These are phyloP conservation scores for Nemophila menziesii DNA, from an alignment of 257 asterid genomes.

Conservation along the genomic window DNA sequence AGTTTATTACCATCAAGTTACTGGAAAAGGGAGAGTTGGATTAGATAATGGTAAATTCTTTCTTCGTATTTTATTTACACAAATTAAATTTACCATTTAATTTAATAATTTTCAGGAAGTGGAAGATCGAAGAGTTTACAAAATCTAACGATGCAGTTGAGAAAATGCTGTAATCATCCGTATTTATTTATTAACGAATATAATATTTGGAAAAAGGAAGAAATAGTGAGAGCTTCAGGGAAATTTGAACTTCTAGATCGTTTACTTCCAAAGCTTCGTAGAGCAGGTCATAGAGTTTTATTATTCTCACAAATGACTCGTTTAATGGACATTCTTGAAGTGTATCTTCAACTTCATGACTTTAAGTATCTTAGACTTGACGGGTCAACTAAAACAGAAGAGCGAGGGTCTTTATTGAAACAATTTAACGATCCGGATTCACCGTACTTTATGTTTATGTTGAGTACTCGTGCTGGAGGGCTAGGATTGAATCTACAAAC, in stretches of 20 bases:
- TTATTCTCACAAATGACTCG: conserved; percentile 97
- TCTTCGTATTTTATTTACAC: no score
- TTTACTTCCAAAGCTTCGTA: conserved; percentile 79
- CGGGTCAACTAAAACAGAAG: conserved; percentile 87
- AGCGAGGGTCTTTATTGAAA: conserved; percentile 64
- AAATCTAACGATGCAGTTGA: conserved; percentile 86
- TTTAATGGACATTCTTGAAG: conserved; percentile 90
- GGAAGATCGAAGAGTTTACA: conserved; percentile 65
- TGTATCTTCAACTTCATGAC: conserved; percentile 62
- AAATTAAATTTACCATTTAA: no score
- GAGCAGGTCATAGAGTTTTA: conserved; percentile 86
- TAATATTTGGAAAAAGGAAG: conserved; percentile 54
- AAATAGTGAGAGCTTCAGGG: conserved; percentile 78
- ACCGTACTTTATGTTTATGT: conserved; percentile 87
- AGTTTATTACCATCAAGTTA: conserved; percentile 83
- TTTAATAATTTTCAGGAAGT: conserved; percentile 66
- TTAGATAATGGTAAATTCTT: conserved; percentile 59
- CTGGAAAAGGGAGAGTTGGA: conserved; percentile 88
- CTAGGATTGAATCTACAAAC: conserved; percentile 96
- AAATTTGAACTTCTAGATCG: conserved; percentile 96
- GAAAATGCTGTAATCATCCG: conserved; percentile 97
- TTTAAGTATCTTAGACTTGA: conserved; percentile 83
- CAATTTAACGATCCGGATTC: conserved; percentile 90
- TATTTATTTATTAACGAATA: conserved; percentile 59
- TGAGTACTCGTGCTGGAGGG: conserved; percentile 98